A percentile compares a stretch with the other conserved stretches of the same genome.
Conservation (phyloP, 768 basidiomycete species). For the Cyclocybe aegerita region DNA sequence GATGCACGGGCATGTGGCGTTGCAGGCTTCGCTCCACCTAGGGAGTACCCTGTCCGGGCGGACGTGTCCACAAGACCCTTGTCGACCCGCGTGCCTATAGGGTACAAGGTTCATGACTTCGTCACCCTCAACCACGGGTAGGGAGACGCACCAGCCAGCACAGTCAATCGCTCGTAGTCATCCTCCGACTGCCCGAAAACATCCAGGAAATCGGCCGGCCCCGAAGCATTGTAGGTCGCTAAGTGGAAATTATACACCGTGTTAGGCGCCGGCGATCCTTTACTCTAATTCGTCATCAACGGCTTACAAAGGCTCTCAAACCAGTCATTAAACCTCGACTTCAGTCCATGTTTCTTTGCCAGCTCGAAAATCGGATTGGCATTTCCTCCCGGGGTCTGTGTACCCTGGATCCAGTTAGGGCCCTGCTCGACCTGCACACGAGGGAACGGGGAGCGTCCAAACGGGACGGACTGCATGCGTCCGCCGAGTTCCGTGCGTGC, state of each 20-base stretch:
- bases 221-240: slow-evolving; percentile 58
- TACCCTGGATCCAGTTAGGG: slow-evolving; percentile 62
- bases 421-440: slow-evolving; percentile 55
- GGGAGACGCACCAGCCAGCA: slow-evolving; percentile 39
- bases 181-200: slow-evolving; percentile 40
- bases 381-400: slow-evolving; percentile 43
- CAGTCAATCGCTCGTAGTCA: slow-evolving; percentile 39
- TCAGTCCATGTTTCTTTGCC: slow-evolving; percentile 53
- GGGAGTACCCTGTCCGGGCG: slow-evolving; percentile 51
- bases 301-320: slow-evolving; percentile 44
- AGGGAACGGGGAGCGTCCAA: slow-evolving; percentile 24
- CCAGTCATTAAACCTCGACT: slow-evolving; percentile 43
- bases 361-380: slow-evolving; percentile 62
- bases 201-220: slow-evolving; percentile 45
- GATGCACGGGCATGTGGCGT: slow-evolving; percentile 47
- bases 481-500: slow-evolving; percentile 61
- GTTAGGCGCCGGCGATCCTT: neutral
- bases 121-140: neutral
- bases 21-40: slow-evolving; percentile 45
- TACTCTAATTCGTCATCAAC: neutral
- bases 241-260: neutral
- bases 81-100: slow-evolving; percentile 42
- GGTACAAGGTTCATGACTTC: no score
- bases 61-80: slow-evolving; percentile 52
- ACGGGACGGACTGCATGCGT: slow-evolving; percentile 43